These are phyloP conservation scores for Conoideocrella luteorostrata DNA, from an alignment of 2,329 filamentous ascomycete species.

Conservation along the genomic window DNA sequence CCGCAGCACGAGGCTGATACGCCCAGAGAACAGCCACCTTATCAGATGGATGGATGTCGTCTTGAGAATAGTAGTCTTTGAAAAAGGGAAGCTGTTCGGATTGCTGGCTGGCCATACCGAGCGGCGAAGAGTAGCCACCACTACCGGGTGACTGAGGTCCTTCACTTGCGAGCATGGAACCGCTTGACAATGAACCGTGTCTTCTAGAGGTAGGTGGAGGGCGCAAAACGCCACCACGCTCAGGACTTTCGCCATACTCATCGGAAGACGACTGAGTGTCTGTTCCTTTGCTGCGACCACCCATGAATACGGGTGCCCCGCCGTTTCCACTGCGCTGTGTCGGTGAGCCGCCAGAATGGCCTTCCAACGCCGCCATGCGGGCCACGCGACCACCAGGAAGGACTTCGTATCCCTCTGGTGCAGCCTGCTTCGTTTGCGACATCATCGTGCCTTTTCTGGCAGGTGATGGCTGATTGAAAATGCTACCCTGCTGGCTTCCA, in stretches of 20 bases:
- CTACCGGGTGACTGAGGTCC: conserved; percentile 69
- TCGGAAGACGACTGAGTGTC: conserved; percentile 64
- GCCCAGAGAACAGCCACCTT: conserved; percentile 91
- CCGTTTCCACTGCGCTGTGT: conserved; percentile 40
- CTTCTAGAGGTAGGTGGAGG: conserved; percentile 59
- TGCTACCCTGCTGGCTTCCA: conserved; percentile 59
- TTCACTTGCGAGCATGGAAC: conserved; percentile 65
- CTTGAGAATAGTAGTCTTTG: conserved; percentile 97
- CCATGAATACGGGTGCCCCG: conserved; percentile 39
- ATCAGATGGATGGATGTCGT: conserved; percentile 89
- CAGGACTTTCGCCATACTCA: conserved; percentile 64
- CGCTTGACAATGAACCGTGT: conserved; percentile 84
- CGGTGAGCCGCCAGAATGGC: conserved; percentile 57
- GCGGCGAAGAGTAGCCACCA: conserved; percentile 74
- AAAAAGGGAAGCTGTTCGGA: conserved; percentile 95
- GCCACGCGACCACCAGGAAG: conserved; percentile 85
- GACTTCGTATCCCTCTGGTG: conserved; percentile 59
- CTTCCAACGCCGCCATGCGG: conserved; percentile 90
- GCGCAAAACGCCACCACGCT: conserved; percentile 50
- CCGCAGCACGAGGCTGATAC: conserved; percentile 86
- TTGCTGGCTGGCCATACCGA: conserved; percentile 77
- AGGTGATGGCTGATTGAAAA: conserved; percentile 87
- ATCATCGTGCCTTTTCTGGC: conserved; percentile 44
- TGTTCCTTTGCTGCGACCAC: conserved; percentile 35
- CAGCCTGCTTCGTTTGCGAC: conserved; percentile 28